Evolutionary conservation across 106 monocot genomes (phyloP).

Genomic region (Posidonia australis): DNA sequence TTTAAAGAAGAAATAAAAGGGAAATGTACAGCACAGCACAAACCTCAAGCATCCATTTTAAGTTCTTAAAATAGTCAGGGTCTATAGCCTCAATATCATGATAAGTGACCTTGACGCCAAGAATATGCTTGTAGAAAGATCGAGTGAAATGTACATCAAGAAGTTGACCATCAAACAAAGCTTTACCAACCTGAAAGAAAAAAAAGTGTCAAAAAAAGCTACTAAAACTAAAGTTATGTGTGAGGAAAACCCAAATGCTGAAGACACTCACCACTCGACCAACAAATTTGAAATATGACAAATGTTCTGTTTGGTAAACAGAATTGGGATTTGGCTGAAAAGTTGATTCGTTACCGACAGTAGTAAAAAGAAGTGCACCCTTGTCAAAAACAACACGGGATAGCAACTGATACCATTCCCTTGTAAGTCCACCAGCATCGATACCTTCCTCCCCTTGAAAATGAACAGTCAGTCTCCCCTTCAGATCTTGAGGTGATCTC

Average conservation of each 20-base stretch:
- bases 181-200: slow-evolving; percentile 59
- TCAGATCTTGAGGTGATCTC: slow-evolving; percentile 45
- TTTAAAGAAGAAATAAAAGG: not conserved
- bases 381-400: slow-evolving; percentile 78
- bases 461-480: slow-evolving; percentile 58
- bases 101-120: slow-evolving; percentile 75
- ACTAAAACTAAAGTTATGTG: not conserved
- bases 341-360: slow-evolving; percentile 63
- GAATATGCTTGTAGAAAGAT: slow-evolving; percentile 82
- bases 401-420: slow-evolving; percentile 74
- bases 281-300: slow-evolving; percentile 81
- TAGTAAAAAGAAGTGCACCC: slow-evolving; percentile 73
- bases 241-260: not conserved
- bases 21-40: not conserved
- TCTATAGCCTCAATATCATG: slow-evolving; percentile 82
- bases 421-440: slow-evolving; percentile 74
- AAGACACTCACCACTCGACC: slow-evolving; percentile 55
- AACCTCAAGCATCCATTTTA: slow-evolving; percentile 92
- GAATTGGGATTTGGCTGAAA: slow-evolving; percentile 86
- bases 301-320: slow-evolving; percentile 74
- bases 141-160: slow-evolving; percentile 80
- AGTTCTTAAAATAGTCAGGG: slow-evolving; percentile 81
- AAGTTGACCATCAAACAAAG: slow-evolving; percentile 78
- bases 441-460: slow-evolving; percentile 85
- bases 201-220: not conserved